A percentile compares a stretch with the other conserved stretches of the same genome.
Conservation (phyloP, 169 alveolate species). For the Eimeria necatrix region DNA sequence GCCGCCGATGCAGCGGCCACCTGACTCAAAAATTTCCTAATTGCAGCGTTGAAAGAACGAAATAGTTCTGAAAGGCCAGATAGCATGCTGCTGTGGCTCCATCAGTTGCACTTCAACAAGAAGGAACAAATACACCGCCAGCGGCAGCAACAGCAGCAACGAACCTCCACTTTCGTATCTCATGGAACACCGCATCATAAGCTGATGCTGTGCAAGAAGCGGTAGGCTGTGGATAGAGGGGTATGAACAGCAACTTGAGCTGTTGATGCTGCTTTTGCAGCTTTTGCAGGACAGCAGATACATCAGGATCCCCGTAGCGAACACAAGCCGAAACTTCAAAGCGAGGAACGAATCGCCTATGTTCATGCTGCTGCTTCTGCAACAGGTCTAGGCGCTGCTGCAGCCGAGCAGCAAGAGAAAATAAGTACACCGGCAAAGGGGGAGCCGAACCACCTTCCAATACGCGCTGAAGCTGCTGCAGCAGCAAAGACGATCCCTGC, state of each 20-base stretch:
- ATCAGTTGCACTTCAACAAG: background rate
- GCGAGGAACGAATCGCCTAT: background rate
- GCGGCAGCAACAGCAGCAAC: slow-evolving; percentile 32
- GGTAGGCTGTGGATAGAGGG: slow-evolving; percentile 86
- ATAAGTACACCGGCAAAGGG: slow-evolving; percentile 3
- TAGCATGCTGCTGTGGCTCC: background rate
- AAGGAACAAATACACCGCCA: background rate
- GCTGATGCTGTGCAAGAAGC: slow-evolving; percentile 85
- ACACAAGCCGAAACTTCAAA: slow-evolving; percentile 54
- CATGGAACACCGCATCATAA: slow-evolving; percentile 80
- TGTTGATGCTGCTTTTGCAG: slow-evolving; percentile 75
- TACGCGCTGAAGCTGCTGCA: background rate
- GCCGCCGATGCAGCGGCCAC: background rate
- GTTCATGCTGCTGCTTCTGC: slow-evolving; percentile 40
- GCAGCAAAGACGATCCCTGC: background rate
- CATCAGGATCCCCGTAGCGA: slow-evolving; percentile 84
- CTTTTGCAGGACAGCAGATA: slow-evolving; percentile 75
- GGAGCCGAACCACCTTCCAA: background rate
- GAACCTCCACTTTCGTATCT: slow-evolving; percentile 83
- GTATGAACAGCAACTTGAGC: slow-evolving; percentile 84
- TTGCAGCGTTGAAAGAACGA: background rate
- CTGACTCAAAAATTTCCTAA: background rate
- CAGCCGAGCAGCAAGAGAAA: slow-evolving; percentile 48
- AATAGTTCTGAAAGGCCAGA: background rate
- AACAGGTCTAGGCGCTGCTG: slow-evolving; percentile 7